phyloP scores from a whole-genome alignment of 805 yeast genomes.

The Lipomyces japonicus region DNA sequence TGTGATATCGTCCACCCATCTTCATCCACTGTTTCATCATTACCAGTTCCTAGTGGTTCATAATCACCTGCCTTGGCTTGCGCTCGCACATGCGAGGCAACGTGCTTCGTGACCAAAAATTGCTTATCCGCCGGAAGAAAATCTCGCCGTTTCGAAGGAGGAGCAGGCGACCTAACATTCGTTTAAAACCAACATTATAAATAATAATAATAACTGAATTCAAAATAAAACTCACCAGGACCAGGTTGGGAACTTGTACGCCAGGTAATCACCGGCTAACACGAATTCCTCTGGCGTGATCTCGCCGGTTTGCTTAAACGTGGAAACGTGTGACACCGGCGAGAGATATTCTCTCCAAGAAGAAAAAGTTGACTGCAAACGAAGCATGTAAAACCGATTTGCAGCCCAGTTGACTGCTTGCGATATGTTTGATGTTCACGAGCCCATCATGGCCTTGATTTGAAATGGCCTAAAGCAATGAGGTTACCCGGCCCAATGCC shows the following conservation, averaged over 20 bases:
- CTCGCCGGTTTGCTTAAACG: slow-evolving; percentile 82
- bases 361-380: slow-evolving; percentile 63
- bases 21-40: slow-evolving; percentile 38
- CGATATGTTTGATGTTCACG: too few relatives aligned
- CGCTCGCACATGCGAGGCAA: slow-evolving; percentile 79
- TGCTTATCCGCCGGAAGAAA: slow-evolving; percentile 87
- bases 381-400: too few relatives aligned
- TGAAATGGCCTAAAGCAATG: too few relatives aligned
- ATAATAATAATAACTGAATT: background rate
- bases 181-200: background rate
- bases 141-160: slow-evolving; percentile 52
- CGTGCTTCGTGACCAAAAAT: slow-evolving; percentile 80
- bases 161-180: slow-evolving; percentile 45
- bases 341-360: slow-evolving; percentile 89
- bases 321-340: slow-evolving; percentile 82
- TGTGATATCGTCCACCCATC: slow-evolving; percentile 32
- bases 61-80: slow-evolving; percentile 26
- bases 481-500: too few relatives aligned
- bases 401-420: too few relatives aligned
- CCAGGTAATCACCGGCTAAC: slow-evolving; percentile 87
- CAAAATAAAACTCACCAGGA: slow-evolving; percentile 53
- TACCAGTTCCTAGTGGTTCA: slow-evolving; percentile 4
- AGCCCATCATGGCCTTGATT: too few relatives aligned
- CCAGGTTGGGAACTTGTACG: slow-evolving; percentile 95
- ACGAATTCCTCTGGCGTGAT: slow-evolving; percentile 95